These are phyloP conservation scores for Priceomyces haplophilus DNA, from an alignment of 805 yeast species.

Conservation along the genomic window DNA sequence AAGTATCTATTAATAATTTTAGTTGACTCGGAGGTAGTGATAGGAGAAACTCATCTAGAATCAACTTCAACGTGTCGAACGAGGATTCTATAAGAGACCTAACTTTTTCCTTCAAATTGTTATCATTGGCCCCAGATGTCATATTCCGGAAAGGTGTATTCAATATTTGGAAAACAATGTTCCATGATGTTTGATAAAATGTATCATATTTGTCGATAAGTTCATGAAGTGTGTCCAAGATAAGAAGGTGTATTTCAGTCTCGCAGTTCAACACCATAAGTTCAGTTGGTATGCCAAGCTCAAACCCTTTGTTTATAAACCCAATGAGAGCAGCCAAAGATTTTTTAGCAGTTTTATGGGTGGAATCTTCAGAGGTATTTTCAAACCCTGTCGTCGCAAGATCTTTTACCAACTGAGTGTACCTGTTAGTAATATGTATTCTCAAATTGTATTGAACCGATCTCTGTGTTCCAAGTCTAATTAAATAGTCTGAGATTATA, in stretches of 20 bases:
- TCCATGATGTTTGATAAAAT: constrained; percentile 65
- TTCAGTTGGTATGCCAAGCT: constrained; percentile 39
- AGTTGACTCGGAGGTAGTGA: constrained; percentile 67
- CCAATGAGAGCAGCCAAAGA: constrained; percentile 48
- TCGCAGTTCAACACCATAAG: constrained; percentile 53
- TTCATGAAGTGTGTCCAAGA: constrained; percentile 61
- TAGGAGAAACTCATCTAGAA: constrained; percentile 80
- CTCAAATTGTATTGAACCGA: constrained; percentile 35
- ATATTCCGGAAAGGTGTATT: constrained; percentile 51
- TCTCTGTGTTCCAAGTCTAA: constrained; percentile 44
- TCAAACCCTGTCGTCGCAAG: constrained; percentile 42
- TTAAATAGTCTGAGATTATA: constrained; percentile 44
- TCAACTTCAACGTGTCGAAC: constrained; percentile 77
- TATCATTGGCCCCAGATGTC: constrained; percentile 20
- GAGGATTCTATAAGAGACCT: constrained; percentile 58
- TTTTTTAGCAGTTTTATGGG: constrained; percentile 39
- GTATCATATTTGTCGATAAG: constrained; percentile 78
- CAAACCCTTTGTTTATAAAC: constrained; percentile 42
- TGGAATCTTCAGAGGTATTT: constrained; percentile 16
- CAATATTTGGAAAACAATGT: constrained; percentile 58
- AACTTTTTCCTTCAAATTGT: constrained; percentile 45
- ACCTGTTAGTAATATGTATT: constrained; percentile 46
- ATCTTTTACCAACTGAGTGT: constrained; percentile 48
- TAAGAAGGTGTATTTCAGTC: constrained; percentile 61
- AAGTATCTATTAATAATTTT: constrained; percentile 63